Evolutionary conservation across 2,329 filamentous ascomycete species (phyloP), one percentile per base, ranked within the genome.

Genomic region (Drechslerella dactyloides): DNA sequence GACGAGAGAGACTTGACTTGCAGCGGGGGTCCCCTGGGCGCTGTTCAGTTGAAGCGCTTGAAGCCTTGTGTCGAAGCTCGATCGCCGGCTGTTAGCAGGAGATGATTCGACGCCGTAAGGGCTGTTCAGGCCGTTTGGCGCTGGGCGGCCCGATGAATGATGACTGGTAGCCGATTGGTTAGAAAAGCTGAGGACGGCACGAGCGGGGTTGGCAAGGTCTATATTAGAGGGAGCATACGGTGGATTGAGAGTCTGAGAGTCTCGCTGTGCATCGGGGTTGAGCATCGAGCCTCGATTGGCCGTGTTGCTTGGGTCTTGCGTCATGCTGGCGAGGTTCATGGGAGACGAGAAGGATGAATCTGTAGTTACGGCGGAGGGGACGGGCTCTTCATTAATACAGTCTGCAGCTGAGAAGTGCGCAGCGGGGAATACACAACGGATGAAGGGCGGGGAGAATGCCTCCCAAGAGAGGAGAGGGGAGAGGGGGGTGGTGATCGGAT

Each of bases 61-160:
- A 30, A 77, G 68, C 40, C 76, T 61, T n/a, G 75, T 76, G 60
- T 77, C 76, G 55, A 77, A 77, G 54, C 76, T 77, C 37, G 75
- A 76, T 54, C 76, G 75, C 23, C 76, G 75, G 51, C 75, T 76
- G 51, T 73, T 75, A 30, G 74, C 74, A 2, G 76, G 76, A 23
- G 76, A 77, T 64, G 73, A 23, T 55, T 75, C 55, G 69, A 72
- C 17, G 55, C 75, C 50, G 73, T 75, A 73, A 62, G 73, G 70
- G 58, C 56, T 72, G 64, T 55, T 56, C 65, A 74, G 51, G 55
- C 72, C 56, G 52, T 61, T 61, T 60, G 75, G 54, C 62, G 70
- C 17, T 33, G 75, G 69, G 11, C 74, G 69, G 13, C 74, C 73
- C 23, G 75, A 59, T 15, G 75, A 74, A 44, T 76, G 75, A 48